Evolutionary conservation across 2,329 filamentous ascomycete genomes (phyloP).

Genomic region (Venturiaceae sp.): DNA sequence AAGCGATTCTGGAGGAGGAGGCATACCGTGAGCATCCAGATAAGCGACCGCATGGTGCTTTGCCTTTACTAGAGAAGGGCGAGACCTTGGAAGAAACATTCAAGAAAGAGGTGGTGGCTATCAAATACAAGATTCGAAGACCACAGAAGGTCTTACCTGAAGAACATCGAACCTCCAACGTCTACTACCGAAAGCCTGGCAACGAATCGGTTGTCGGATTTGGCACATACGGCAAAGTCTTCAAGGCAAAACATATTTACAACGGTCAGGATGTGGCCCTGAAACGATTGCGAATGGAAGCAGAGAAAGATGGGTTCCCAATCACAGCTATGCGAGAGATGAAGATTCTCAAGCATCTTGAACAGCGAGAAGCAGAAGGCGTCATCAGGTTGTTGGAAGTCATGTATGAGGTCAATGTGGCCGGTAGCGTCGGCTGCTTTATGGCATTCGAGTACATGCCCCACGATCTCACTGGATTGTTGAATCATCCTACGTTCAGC

Average conservation of each 20-base stretch:
- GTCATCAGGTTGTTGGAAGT: constrained; percentile 79
- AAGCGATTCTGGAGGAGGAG: constrained; percentile 4
- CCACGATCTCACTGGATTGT: constrained; percentile 86
- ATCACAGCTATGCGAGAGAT: constrained; percentile 88
- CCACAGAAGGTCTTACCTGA: not conserved
- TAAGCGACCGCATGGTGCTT: constrained; percentile 3
- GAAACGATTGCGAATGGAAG: constrained; percentile 90
- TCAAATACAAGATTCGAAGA: constrained; percentile 6
- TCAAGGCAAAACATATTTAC: constrained; percentile 90
- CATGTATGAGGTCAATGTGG: constrained; percentile 84
- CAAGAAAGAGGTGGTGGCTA: constrained; percentile 5
- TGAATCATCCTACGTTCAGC: constrained; percentile 89
- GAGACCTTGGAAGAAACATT: constrained; percentile 6
- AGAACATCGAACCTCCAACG: constrained; percentile 22
- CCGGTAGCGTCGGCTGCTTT: constrained; percentile 62
- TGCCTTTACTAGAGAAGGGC: not conserved
- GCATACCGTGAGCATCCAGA: constrained; percentile 4
- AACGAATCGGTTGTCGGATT: constrained; percentile 95
- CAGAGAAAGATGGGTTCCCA: constrained; percentile 59
- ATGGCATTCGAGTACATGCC: constrained; percentile 99
- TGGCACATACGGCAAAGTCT: constrained; percentile 91
- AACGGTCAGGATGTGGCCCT: constrained; percentile 74
- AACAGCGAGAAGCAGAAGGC: constrained; percentile 51
- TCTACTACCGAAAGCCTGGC: constrained; percentile 92
- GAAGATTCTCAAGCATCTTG: constrained; percentile 79